These are phyloP conservation scores for Diaporthe sp. DNA, from an alignment of 2,329 filamentous ascomycete species.

Conservation along the genomic window DNA sequence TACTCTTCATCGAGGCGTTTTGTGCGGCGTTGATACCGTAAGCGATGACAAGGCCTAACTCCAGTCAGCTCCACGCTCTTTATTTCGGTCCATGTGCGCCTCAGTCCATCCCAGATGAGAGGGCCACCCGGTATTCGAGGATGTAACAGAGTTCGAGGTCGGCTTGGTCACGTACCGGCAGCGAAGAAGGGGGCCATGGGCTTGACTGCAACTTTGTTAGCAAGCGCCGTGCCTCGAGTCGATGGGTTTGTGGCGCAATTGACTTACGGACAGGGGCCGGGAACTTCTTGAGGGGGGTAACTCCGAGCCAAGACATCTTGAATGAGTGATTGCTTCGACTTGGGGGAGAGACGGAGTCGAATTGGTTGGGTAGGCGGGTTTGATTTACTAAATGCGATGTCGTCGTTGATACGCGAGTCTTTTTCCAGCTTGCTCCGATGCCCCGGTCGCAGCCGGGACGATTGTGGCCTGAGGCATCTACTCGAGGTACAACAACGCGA, in stretches of 20 bases:
- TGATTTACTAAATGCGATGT: slow-evolving; percentile 43
- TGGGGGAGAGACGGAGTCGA: slow-evolving; percentile 52
- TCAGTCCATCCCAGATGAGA: slow-evolving; percentile 1
- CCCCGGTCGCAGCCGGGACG: slow-evolving; percentile 33
- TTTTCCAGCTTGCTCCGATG: slow-evolving; percentile 47
- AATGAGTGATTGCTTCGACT: slow-evolving; percentile 55
- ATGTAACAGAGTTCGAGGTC: not conserved
- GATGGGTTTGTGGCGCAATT: slow-evolving; percentile 49
- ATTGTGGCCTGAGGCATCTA: slow-evolving; percentile 41
- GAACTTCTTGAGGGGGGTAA: slow-evolving; percentile 81
- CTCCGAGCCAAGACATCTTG: slow-evolving; percentile 83
- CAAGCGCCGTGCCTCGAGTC: slow-evolving; percentile 43
- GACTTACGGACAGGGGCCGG: slow-evolving; percentile 82
- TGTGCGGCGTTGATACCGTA: slow-evolving; percentile 93
- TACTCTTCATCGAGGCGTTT: slow-evolving; percentile 84
- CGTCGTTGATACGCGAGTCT: slow-evolving; percentile 46
- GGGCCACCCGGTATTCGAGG: too few relatives aligned
- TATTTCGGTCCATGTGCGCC: slow-evolving; percentile 37
- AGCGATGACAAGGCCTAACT: slow-evolving; percentile 82
- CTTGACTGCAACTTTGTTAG: slow-evolving; percentile 73
- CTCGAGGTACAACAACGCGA: not conserved
- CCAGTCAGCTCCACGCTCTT: slow-evolving; percentile 41
- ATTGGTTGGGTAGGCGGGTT: slow-evolving; percentile 50
- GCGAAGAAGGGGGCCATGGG: slow-evolving; percentile 94
- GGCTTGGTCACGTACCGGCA: slow-evolving; percentile 79